A percentile compares a stretch with the other conserved stretches of the same genome.
These are phyloP conservation scores for Ceratopteris richardii DNA, from an alignment of 75 land plant genomes.

Conservation along the genomic window DNA sequence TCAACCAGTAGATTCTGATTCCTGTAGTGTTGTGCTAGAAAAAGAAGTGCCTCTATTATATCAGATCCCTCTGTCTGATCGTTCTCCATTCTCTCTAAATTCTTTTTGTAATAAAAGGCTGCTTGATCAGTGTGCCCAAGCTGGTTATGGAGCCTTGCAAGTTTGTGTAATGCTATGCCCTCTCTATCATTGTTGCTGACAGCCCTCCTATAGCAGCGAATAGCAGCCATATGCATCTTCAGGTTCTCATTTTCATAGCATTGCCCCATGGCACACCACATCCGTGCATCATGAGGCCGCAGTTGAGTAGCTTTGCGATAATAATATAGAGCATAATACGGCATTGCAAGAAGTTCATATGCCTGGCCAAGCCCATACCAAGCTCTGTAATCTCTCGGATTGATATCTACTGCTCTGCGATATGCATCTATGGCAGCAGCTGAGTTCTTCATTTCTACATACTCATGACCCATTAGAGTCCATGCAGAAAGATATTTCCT, in stretches of 20 bases:
- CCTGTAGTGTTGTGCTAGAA: slow-evolving; percentile 66
- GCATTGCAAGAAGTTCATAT: slow-evolving; percentile 89
- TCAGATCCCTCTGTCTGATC: slow-evolving; percentile 91
- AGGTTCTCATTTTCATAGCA: slow-evolving; percentile 87
- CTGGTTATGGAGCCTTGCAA: slow-evolving; percentile 71
- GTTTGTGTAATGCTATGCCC: slow-evolving; percentile 77
- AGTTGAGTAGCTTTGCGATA: slow-evolving; percentile 66
- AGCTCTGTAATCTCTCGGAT: slow-evolving; percentile 88
- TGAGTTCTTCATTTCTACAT: slow-evolving; percentile 97
- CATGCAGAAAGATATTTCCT: slow-evolving; percentile 91
- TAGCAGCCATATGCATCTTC: slow-evolving; percentile 74
- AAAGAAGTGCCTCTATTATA: slow-evolving; percentile 73
- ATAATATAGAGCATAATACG: slow-evolving; percentile 87
- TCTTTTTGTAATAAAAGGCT: slow-evolving; percentile 83
- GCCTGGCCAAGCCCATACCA: slow-evolving; percentile 99
- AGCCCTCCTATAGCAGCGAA: slow-evolving; percentile 81
- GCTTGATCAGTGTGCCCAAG: slow-evolving; percentile 75
- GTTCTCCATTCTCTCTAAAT: slow-evolving; percentile 82
- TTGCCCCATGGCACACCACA: slow-evolving; percentile 99
- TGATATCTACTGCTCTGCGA: slow-evolving; percentile 86
- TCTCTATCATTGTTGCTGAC: slow-evolving; percentile 76
- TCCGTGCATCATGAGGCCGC: slow-evolving; percentile 83
- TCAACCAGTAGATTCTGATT: slow-evolving; percentile 54
- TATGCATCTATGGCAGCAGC: slow-evolving; percentile 96
- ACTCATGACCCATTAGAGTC: slow-evolving; percentile 99